Base-by-base conservation (phyloP, 768 basidiomycete species). In the Termitomyces sp. region DNA sequence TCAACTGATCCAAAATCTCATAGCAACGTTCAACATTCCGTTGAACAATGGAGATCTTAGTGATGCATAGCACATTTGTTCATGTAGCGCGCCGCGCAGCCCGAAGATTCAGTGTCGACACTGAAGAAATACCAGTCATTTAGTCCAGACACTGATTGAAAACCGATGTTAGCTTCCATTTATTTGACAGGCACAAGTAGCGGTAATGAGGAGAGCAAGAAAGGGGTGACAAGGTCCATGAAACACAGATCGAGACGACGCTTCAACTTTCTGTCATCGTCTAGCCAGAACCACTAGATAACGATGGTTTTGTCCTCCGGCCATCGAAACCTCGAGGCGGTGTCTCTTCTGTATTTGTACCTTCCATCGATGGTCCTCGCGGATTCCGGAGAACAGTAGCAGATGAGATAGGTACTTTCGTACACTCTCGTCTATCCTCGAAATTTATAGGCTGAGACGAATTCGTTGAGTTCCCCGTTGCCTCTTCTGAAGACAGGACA, bases 341-440 rank as follows among this genome's bases (percentile, higher is more conserved):
- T 1, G 30, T 46, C 5, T 55, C 35, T 25, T 54, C 39, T 5
- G 46, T 10, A 12, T 16, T 35, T 35, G 42, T 28, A 7, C 40
- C 30, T 19, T 32, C 52, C 11, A 17, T 53, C 25, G 37, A 12
- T 25, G 59, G 59, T 23, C 60, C 60, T 11, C 57, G 54, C 7
- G 72, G 72, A 54, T 70, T 66, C 4, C 70, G 67, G 17, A 70
- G 56, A 3, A 72, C 59, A 11, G 45, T 35, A n/a, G 43, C 37
- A 25, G 30, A 56, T 28, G 58, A 17, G 6, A 45, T 25, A 5
- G 52, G 21, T 7, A 14, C 6, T 28, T 23, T 57, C n/a, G 41
- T 55, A 49, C 32, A n/a, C 35, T 59, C 63, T 21, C 43, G 55
- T 23, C 43, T 59, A 40, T 52, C 46, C 25, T 30, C 55, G 3